Base-by-base conservation (phyloP, 2,329 filamentous ascomycete species). In the Shiraia sp. region DNA sequence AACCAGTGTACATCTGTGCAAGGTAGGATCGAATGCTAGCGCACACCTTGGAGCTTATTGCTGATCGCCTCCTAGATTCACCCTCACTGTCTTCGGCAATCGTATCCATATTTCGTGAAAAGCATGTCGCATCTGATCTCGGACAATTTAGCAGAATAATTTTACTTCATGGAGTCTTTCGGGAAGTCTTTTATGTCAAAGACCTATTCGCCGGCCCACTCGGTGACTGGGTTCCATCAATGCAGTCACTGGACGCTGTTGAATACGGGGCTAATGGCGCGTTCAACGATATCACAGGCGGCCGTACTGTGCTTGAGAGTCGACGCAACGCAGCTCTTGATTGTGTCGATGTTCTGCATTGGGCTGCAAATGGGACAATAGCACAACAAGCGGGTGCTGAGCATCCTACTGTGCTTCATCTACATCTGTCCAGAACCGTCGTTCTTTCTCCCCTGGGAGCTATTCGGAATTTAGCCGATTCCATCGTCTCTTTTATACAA, bases 341-440 rank as follows among this genome's bases (percentile, higher is more conserved):
- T 39, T 74, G 69, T 26, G 53, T 83, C 3, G 80, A 82, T 41
- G 73, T 81, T 1, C 68, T 83, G 1, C 79, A 82, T 51, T 82
- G 80, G 79, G 71, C 73, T 10, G 79, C 79, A 1, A 80, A 80
- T 47, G 75, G 71, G 17, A 72, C 71, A 0, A 75, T 79, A 17
- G 75, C 75, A 2, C 71, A 73, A 28, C 65, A 73, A 2, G 67
- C 71, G 2, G 80, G 79, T 0, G 63, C 75, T 3, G 79, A 82
- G 44, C 79, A 80, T 44, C 72, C 76, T 2, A 79, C 76, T 1
- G 70, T 82, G 0, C 58, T 81, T 5, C 78, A 82, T 49, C 70
- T 83, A 2, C 80, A 83, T 49, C 58, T 78, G 1, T 74, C 80
- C 0, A 70, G 80, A 2, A 69, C 80, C 1, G 61, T 81, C 0